phyloP scores from a whole-genome alignment of 768 basidiomycete species.

The Mycena metata region DNA sequence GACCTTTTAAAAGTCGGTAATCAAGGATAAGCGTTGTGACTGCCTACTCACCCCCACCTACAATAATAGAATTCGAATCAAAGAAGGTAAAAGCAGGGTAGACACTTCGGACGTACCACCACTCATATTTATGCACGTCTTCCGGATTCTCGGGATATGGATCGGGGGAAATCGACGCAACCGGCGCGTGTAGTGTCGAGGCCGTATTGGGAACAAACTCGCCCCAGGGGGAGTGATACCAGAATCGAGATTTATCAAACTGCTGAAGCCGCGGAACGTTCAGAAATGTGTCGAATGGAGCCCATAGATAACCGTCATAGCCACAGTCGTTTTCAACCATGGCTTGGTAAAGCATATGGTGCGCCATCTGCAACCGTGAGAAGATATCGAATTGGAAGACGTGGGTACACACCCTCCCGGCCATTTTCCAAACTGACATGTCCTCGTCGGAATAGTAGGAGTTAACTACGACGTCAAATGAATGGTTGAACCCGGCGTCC shows the following conservation, averaged over 20 bases:
- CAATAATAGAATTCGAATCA: too few species aligned
- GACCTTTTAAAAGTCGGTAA: not conserved
- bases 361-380: conserved; percentile 15
- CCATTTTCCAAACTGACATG: conserved; percentile 1
- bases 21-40: not conserved
- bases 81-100: too few species aligned
- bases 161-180: not conserved
- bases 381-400: not conserved
- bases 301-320: conserved; percentile 22
- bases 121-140: not conserved
- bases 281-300: conserved; percentile 23
- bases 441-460: conserved; percentile 15
- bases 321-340: conserved; percentile 16
- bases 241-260: conserved; percentile 10
- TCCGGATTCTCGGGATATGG: conserved; percentile 7
- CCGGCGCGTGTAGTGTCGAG: not conserved
- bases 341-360: conserved; percentile 19
- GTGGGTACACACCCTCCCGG: not conserved
- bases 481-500: conserved; percentile 12
- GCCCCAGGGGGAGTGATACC: conserved; percentile 20
- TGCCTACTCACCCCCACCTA: conserved; percentile 3
- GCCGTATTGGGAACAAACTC: conserved; percentile 11
- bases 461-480: conserved; percentile 19
- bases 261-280: conserved; percentile 20
- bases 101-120: not conserved